Base-by-base conservation (phyloP, 2,329 filamentous ascomycete genomes). In the Aschersonia sp. region DNA sequence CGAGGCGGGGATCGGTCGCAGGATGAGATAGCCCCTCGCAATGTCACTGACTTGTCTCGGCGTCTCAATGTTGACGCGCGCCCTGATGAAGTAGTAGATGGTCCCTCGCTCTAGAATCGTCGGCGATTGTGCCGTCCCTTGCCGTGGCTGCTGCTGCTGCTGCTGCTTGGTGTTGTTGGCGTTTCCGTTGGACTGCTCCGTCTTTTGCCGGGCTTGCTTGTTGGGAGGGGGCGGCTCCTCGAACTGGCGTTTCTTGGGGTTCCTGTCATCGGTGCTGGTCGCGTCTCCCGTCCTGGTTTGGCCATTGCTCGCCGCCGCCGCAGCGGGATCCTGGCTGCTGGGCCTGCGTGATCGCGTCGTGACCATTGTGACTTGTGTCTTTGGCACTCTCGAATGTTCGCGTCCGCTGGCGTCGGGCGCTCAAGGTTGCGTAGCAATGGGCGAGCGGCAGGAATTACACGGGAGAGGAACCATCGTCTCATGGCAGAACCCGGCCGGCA, bases 81-180 rank as follows among this genome's bases (percentile, higher is more conserved):
- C 79, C 14, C 88, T 81, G 56, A 84, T 83, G 69, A 94, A 94
- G 72, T 94, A 94, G 70, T 94, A 94, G 54, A 95, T 81, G 55
- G 92, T 76, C 4, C 88, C 88, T 58, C 92, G 94, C 59, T 95
- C 88, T 2, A 94, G 71, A 30, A 94, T 79, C 45, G 56, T 73
- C 0, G 73, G 69, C 0, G 71, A 69, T 22, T 22, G 22, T 22
- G 22, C 4, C 22, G 22, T 22, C 22, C 22, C 22, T 22, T 22
- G 22, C 22, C 55, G 12, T 57, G 45, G 40, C 10, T 22, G 40
- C 9, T 14, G 40, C 9, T 14, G 40, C 22, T 22, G 22, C 22
- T 22, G 22, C 22, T 8, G 42, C 40, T 43, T 43, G 22, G 22
- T 43, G 42, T 43, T 43, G 42, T 31, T 4, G 49, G 45, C 30